Percentiles rank a stretch among this genome's conserved stretches.
Evolutionary conservation across 2,329 filamentous ascomycete species (phyloP).

Genomic region (Paraphaeosphaeria sporulosa): DNA sequence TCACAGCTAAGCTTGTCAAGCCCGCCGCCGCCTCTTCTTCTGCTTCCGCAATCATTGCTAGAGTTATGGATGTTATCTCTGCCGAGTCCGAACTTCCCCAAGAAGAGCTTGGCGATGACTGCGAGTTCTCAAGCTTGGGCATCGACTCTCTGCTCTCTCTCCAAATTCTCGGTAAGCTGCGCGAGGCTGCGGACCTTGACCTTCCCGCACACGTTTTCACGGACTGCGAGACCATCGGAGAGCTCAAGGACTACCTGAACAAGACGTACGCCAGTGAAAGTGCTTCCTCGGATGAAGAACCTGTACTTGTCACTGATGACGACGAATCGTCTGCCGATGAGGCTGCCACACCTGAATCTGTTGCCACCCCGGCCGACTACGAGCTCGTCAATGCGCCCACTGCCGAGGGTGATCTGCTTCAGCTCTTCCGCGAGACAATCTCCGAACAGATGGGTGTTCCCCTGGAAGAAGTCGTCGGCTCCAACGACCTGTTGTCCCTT

Average conservation of each 20-base stretch:
- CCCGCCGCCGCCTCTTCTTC: constrained; percentile 53
- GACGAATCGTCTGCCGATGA: constrained; percentile 52
- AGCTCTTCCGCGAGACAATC: constrained; percentile 15
- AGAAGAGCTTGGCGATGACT: constrained; percentile 65
- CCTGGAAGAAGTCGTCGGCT: constrained; percentile 12
- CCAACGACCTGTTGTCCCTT: constrained; percentile 11
- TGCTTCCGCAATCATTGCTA: constrained; percentile 57
- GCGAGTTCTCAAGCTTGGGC: constrained; percentile 68
- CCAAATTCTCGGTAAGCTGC: constrained; percentile 67
- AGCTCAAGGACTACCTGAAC: constrained; percentile 65
- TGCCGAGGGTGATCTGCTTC: background rate
- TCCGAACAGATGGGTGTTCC: constrained; percentile 18
- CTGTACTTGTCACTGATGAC: constrained; percentile 42
- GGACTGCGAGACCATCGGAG: constrained; percentile 66
- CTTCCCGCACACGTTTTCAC: constrained; percentile 68
- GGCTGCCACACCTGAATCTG: constrained; percentile 46
- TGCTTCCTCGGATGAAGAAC: constrained; percentile 3
- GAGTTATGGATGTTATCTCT: constrained; percentile 71
- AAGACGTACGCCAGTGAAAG: constrained; percentile 53
- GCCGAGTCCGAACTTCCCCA: constrained; percentile 68
- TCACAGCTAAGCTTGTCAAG: constrained; percentile 55
- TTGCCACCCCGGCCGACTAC: constrained; percentile 52
- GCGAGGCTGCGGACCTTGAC: constrained; percentile 67
- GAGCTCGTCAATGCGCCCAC: background rate
- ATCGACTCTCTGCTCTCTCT: constrained; percentile 69